Percentiles rank a stretch among this genome's conserved stretches.
Conservation (phyloP, 2,329 filamentous ascomycete genomes). For the Alternaria sp. region DNA sequence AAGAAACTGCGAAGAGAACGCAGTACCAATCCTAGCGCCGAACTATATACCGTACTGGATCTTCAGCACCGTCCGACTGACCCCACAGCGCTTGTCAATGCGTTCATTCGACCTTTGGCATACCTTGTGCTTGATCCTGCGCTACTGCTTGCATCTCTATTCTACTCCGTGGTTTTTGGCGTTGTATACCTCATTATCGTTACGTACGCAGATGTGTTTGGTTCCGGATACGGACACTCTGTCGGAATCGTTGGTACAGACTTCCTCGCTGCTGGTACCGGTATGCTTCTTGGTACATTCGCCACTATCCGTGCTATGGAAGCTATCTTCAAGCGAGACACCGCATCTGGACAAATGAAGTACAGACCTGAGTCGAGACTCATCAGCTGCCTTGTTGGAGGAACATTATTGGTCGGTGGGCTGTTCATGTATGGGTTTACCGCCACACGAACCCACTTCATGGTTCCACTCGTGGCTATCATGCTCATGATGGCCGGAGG, state of each 20-base stretch:
- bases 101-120: constrained; percentile 12
- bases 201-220: constrained; percentile 21
- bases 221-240: constrained; percentile 18
- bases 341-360: constrained; percentile 8
- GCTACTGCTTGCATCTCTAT: constrained; percentile 14
- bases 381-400: constrained; percentile 17
- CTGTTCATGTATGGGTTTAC: constrained; percentile 26
- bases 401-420: constrained; percentile 12
- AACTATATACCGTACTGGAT: constrained; percentile 21
- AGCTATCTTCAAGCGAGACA: constrained; percentile 17
- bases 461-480: constrained; percentile 20
- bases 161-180: constrained; percentile 21
- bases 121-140: constrained; percentile 21
- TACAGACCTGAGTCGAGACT: constrained; percentile 22
- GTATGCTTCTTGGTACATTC: constrained; percentile 23
- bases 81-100: constrained; percentile 8
- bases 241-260: constrained; percentile 24
- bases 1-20: neutral
- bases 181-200: constrained; percentile 26
- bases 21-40: neutral
- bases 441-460: constrained; percentile 18
- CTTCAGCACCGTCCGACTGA: constrained; percentile 3
- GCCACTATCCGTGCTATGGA: constrained; percentile 26
- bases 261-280: constrained; percentile 21
- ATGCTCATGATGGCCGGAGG: constrained; percentile 14